Base-by-base conservation (phyloP, 768 basidiomycete genomes). In the Auriscalpium orientale region DNA sequence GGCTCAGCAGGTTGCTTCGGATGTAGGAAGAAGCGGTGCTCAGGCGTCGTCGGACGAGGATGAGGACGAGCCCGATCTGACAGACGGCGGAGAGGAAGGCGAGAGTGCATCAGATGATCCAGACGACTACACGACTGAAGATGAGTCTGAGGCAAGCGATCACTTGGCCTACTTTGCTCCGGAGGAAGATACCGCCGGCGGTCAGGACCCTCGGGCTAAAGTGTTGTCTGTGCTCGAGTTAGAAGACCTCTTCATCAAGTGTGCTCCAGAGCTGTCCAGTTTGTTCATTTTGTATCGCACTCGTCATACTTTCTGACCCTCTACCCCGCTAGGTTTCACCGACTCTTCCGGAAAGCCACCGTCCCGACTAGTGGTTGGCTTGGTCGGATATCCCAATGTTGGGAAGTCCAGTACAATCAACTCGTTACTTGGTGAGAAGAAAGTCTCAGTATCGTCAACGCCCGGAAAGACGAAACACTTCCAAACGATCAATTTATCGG, bases 381-480 rank as follows among this genome's bases (percentile, higher is more conserved):
- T 99, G 13, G 97, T 99, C 44, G 97, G 97, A 33, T 98, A 99
- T 68, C 97, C 97, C 0, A 99, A 99, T 66, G 95, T 98, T 21
- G 97, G 97, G 15, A 99, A 99, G 72, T 98, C 95, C 0, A 95
- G 92, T 58, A 94, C 97, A 6, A 95, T 99, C 65, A 99, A 99
- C 68, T 89, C 95, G 7, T 79, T 99, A 8, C 78, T 99, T 6
- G 97, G 95, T 38, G 89, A 93, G 68, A 95, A 97, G 75, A 93
- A 91, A 78, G 97, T 99, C 60, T 97, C 93, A 67, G 97, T 99
- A 28, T 98, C 95, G 4, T 85, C 95, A 0, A 99, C 97, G 0
- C 97, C 97, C 0, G 97, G 97, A 59, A 91, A 98, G 74, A 99
- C 97, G 13, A 99, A 99, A 68, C 95, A 99, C 71, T 98, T 98